These are phyloP conservation scores for Dothideomycetidae sp. DNA, from an alignment of 2,329 filamentous ascomycete species.

Conservation along the genomic window DNA sequence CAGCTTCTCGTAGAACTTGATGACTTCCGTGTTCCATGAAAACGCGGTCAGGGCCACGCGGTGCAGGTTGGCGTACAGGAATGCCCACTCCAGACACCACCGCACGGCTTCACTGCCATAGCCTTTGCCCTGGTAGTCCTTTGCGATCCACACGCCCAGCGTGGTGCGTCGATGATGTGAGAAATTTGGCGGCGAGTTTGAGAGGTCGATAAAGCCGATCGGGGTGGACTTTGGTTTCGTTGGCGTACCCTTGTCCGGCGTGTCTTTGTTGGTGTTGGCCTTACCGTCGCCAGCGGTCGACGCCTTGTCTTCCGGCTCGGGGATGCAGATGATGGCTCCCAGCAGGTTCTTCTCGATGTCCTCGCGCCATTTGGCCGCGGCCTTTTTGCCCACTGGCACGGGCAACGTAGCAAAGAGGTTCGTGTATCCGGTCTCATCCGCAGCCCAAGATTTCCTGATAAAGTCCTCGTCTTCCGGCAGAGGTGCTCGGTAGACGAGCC, in stretches of 20 bases:
- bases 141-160: slow-evolving; percentile 27
- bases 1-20: slow-evolving; percentile 30
- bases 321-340: neutral
- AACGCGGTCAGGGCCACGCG: slow-evolving; percentile 29
- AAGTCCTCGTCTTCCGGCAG: neutral
- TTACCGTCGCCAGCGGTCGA: neutral
- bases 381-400: neutral
- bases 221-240: neutral
- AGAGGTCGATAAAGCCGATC: neutral
- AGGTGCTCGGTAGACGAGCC: neutral
- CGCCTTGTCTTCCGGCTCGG: neutral
- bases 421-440: neutral
- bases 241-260: neutral
- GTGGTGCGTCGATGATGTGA: slow-evolving; percentile 32
- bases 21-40: slow-evolving; percentile 30
- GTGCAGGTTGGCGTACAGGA: slow-evolving; percentile 32
- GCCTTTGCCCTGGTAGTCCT: slow-evolving; percentile 25
- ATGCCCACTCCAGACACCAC: slow-evolving; percentile 36
- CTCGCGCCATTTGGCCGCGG: too few relatives aligned
- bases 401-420: neutral
- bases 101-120: slow-evolving; percentile 35
- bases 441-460: neutral
- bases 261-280: too few relatives aligned
- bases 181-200: neutral
- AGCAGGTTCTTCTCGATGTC: neutral